These are phyloP conservation scores for Claviceps spartinae DNA, from an alignment of 2,329 filamentous ascomycete species.

Conservation along the genomic window DNA sequence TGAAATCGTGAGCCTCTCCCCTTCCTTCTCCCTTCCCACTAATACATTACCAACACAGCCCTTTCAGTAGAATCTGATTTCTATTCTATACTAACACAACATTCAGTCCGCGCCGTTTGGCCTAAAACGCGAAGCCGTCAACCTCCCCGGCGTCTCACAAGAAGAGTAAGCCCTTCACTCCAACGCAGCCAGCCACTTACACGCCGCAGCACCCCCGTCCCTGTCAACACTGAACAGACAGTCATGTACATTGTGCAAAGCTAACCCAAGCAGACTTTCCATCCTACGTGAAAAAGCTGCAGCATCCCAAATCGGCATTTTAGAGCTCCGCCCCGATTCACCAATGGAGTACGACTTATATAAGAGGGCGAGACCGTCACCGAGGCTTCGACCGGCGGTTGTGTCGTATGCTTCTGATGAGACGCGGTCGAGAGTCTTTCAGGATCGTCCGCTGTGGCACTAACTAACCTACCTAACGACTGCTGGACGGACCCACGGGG, in stretches of 20 bases:
- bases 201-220: too few species aligned
- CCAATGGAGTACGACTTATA: slow-evolving; percentile 4
- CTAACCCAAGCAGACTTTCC: slow-evolving; percentile 24
- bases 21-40: too few species aligned
- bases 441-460: neutral
- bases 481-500: too few species aligned
- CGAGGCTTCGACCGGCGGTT: slow-evolving; percentile 2
- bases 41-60: too few species aligned
- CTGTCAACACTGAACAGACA: too few species aligned
- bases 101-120: slow-evolving; percentile 44
- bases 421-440: neutral
- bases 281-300: slow-evolving; percentile 39
- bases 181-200: neutral
- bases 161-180: slow-evolving; percentile 36
- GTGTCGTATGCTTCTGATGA: neutral
- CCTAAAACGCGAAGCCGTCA: slow-evolving; percentile 39
- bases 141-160: slow-evolving; percentile 40
- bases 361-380: slow-evolving; percentile 6
- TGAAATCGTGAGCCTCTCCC: slow-evolving; percentile 29
- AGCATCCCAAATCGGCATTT: slow-evolving; percentile 33
- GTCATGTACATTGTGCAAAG: neutral
- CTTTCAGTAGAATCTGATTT: too few species aligned
- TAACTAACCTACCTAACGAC: neutral
- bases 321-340: slow-evolving; percentile 15
- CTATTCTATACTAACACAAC: neutral